These are phyloP conservation scores for Aspergillus fumigatus DNA, from an alignment of 2,329 filamentous ascomycete genomes.

Conservation along the genomic window DNA sequence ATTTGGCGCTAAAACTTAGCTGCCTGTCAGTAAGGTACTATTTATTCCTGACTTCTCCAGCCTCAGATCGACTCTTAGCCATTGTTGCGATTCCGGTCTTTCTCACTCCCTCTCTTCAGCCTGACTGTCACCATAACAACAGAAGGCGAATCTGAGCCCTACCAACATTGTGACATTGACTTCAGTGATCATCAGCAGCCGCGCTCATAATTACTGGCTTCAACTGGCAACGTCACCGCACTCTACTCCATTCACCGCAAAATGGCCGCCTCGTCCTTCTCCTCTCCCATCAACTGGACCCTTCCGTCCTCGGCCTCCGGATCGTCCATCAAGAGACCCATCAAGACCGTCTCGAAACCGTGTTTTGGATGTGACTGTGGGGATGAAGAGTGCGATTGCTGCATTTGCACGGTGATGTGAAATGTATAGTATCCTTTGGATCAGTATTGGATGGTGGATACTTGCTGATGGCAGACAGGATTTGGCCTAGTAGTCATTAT, in stretches of 20 bases:
- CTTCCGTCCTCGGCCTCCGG: constrained; percentile 34
- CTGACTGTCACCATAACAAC: not conserved
- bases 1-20: not conserved
- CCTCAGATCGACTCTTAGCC: not conserved
- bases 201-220: not conserved
- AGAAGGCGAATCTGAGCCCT: not conserved
- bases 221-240: not conserved
- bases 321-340: constrained; percentile 34
- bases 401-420: constrained; percentile 41
- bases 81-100: not conserved
- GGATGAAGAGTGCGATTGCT: constrained; percentile 39
- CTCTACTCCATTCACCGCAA: not conserved
- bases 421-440: constrained; percentile 1
- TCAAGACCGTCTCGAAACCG: constrained; percentile 36
- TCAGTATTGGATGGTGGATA: not conserved
- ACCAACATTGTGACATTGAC: not conserved
- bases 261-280: constrained; percentile 18
- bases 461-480: not conserved
- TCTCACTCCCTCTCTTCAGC: not conserved
- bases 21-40: not conserved
- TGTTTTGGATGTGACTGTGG: constrained; percentile 41
- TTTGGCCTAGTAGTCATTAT: not conserved
- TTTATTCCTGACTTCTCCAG: not conserved
- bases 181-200: not conserved
- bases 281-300: constrained; percentile 26